Evolutionary conservation across 306 rosid species (phyloP).

Genomic region (Cicer arietinum): DNA sequence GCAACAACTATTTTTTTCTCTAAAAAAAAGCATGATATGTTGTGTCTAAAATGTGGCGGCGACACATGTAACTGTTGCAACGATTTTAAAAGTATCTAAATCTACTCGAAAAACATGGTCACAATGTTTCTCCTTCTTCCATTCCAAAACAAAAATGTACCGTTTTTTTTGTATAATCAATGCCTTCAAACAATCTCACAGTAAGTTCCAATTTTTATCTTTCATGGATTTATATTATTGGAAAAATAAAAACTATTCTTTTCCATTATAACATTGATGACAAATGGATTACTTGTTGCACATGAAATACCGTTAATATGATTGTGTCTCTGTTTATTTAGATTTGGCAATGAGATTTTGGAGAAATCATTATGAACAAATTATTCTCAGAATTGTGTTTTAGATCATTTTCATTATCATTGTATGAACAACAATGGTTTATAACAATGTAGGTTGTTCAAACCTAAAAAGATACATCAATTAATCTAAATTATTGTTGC

Average conservation of each 20-base stretch:
- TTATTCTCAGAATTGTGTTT: conserved; percentile 7
- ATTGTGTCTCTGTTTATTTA: not conserved
- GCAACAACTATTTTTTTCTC: no score
- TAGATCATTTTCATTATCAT: conserved; percentile 19
- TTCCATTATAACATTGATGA: not conserved
- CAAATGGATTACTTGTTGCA: not conserved
- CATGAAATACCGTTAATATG: not conserved
- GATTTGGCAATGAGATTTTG: not conserved
- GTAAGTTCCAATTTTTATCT: conserved; percentile 38
- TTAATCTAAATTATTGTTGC: conserved; percentile 9
- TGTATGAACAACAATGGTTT: not conserved
- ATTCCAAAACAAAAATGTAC: conserved; percentile 15
- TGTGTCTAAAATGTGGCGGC: conserved; percentile 32
- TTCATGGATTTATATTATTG: not conserved
- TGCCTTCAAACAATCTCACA: conserved; percentile 1
- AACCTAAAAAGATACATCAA: not conserved
- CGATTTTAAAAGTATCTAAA: conserved; percentile 39
- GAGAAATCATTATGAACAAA: conserved; percentile 5
- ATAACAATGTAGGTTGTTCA: not conserved
- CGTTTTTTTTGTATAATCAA: conserved; percentile 12
- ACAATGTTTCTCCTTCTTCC: conserved; percentile 27
- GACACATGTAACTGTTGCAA: conserved; percentile 50
- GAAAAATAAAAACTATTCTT: not conserved
- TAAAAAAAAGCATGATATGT: not conserved
- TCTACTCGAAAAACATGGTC: conserved; percentile 13